These are phyloP conservation scores for Capronia coronata DNA, from an alignment of 2,329 filamentous ascomycete genomes.

Conservation along the genomic window DNA sequence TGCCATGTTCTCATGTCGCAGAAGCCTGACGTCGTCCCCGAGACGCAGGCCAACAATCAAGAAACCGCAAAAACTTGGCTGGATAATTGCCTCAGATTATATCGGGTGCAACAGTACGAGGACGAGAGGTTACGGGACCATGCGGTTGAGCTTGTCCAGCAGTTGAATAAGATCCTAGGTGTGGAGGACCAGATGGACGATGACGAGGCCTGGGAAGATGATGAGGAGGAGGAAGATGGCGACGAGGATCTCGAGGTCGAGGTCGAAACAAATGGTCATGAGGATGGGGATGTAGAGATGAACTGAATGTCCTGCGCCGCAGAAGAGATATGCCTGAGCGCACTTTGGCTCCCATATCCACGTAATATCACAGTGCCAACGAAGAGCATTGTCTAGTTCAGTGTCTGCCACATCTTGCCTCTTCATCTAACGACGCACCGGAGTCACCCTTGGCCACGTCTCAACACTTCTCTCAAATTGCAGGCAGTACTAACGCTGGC, in stretches of 20 bases:
- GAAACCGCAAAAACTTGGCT: constrained; percentile 66
- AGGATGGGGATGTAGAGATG: constrained; percentile 24
- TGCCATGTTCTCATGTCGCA: constrained; percentile 65
- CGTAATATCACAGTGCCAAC: no score
- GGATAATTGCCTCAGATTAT: constrained; percentile 72
- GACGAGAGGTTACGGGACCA: constrained; percentile 43
- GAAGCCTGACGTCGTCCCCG: constrained; percentile 39
- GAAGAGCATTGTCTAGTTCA: no score
- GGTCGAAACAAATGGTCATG: constrained; percentile 8
- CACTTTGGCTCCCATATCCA: no score
- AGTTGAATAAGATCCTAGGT: constrained; percentile 59
- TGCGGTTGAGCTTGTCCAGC: constrained; percentile 40
- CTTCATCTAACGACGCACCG: no score
- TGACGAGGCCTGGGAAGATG: constrained; percentile 48
- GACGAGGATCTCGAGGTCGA: constrained; percentile 23
- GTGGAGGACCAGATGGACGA: constrained; percentile 53
- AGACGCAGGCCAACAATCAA: constrained; percentile 32
- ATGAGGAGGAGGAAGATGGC: constrained; percentile 50
- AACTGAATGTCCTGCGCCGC: constrained; percentile 6
- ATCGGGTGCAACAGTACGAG: constrained; percentile 68
- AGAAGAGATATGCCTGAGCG: no score
- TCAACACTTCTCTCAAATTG: no score
- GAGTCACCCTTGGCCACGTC: no score
- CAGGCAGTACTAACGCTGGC: no score
- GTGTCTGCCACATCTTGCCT: no score